Conservation (phyloP, 2,329 filamentous ascomycete genomes). For the Gaeumannomyces sp. region DNA sequence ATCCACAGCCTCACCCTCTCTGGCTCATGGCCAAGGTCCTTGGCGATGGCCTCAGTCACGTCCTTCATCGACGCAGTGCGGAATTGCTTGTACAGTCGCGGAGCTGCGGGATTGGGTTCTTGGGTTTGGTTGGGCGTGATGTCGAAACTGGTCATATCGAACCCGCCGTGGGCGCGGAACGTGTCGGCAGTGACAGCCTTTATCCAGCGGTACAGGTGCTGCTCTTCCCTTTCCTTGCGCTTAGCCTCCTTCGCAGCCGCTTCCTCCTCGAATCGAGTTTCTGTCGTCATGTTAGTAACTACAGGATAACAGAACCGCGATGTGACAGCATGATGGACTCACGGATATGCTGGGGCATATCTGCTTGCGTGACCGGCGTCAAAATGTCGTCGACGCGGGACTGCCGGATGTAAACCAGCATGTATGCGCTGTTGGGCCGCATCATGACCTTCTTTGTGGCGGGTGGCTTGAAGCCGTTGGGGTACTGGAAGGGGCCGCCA, state of each 20-base stretch:
- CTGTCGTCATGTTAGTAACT: constrained; percentile 30
- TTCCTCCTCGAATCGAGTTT: constrained; percentile 75
- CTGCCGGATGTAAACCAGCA: constrained; percentile 96
- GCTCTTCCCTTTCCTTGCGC: constrained; percentile 85
- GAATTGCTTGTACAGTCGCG: constrained; percentile 66
- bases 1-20: constrained; percentile 79
- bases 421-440: constrained; percentile 83
- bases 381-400: constrained; percentile 78
- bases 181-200: constrained; percentile 76
- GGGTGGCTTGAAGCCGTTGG: constrained; percentile 40
- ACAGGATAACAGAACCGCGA: constrained; percentile 4
- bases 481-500: constrained; percentile 70
- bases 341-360: constrained; percentile 79
- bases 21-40: constrained; percentile 61
- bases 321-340: constrained; percentile 26
- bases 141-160: constrained; percentile 72
- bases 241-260: constrained; percentile 67
- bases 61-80: constrained; percentile 71
- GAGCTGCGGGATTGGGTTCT: constrained; percentile 56
- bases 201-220: constrained; percentile 84
- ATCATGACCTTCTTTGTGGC: constrained; percentile 51
- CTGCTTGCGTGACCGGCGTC: constrained; percentile 64
- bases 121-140: constrained; percentile 37
- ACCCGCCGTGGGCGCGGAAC: constrained; percentile 74
- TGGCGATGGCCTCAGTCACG: constrained; percentile 63